Evolutionary conservation across 1,139 yeast genomes (phyloP).

Genomic region (Blastobotrys proliferans): DNA sequence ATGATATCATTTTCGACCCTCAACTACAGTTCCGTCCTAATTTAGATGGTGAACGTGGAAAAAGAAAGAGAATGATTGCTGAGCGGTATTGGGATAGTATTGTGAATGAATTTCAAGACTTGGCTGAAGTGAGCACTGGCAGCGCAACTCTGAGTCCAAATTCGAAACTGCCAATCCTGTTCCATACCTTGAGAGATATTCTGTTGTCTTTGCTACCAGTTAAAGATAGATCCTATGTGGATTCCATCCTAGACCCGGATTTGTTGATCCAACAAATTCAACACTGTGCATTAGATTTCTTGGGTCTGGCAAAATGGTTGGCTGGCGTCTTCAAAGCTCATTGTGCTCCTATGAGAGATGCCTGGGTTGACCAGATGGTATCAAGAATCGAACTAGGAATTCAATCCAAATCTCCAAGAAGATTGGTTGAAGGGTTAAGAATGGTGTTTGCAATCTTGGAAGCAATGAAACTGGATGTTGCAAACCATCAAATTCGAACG

Average conservation of each 20-base stretch:
- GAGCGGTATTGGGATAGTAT: slow-evolving; percentile 84
- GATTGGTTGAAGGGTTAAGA: slow-evolving; percentile 72
- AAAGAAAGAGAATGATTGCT: slow-evolving; percentile 67
- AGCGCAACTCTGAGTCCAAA: slow-evolving; percentile 13
- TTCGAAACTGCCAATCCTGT: slow-evolving; percentile 59
- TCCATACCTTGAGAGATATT: slow-evolving; percentile 73
- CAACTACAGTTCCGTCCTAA: slow-evolving; percentile 90
- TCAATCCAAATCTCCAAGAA: slow-evolving; percentile 47
- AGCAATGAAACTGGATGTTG: slow-evolving; percentile 95
- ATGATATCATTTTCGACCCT: slow-evolving; percentile 89
- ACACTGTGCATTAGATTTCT: slow-evolving; percentile 65
- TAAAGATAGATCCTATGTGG: slow-evolving; percentile 66
- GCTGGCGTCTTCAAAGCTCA: slow-evolving; percentile 69
- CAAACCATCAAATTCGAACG: slow-evolving; percentile 87
- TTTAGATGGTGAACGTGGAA: slow-evolving; percentile 85
- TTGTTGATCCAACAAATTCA: slow-evolving; percentile 70
- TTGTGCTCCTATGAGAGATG: slow-evolving; percentile 95
- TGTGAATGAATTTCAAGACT: slow-evolving; percentile 49
- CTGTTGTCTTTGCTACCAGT: slow-evolving; percentile 71
- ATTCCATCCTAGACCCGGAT: slow-evolving; percentile 74
- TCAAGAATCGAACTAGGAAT: slow-evolving; percentile 62
- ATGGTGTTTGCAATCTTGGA: slow-evolving; percentile 80
- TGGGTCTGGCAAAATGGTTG: slow-evolving; percentile 65
- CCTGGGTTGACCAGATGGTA: slow-evolving; percentile 84
- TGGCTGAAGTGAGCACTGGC: slow-evolving; percentile 11